A percentile compares a stretch with the other conserved stretches of the same genome.
Evolutionary conservation across 2,329 filamentous ascomycete genomes (phyloP).

Genomic region (Pseudocercospora fuligena): DNA sequence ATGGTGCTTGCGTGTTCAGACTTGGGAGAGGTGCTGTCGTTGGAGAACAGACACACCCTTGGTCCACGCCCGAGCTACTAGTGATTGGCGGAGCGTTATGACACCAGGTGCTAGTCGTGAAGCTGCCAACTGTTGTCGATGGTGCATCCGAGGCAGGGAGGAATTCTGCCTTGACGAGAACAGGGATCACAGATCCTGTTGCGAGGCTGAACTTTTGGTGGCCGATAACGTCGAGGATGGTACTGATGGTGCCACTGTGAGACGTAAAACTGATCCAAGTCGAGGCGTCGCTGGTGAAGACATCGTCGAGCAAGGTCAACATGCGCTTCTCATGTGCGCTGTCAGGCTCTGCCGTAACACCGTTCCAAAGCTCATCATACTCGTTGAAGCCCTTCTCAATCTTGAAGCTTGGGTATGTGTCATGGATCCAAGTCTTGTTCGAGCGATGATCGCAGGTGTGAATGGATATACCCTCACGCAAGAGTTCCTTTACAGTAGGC

Average conservation of each 20-base stretch:
- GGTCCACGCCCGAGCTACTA: conserved; percentile 32
- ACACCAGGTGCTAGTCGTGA: conserved; percentile 42
- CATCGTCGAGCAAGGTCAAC: conserved; percentile 59
- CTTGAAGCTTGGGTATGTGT: conserved; percentile 57
- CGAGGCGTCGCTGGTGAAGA: conserved; percentile 58
- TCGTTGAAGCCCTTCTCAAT: conserved; percentile 68
- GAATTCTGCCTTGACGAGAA: conserved; percentile 65
- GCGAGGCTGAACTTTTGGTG: conserved; percentile 65
- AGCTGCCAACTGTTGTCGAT: conserved; percentile 39
- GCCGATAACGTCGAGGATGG: conserved; percentile 60
- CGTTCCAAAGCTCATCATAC: conserved; percentile 59
- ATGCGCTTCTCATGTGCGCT: conserved; percentile 58
- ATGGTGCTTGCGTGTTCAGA: conserved; percentile 27
- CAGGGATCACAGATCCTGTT: conserved; percentile 72
- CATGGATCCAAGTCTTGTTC: conserved; percentile 59
- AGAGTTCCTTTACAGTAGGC: conserved; percentile 67
- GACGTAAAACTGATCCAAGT: conserved; percentile 65
- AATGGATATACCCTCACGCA: conserved; percentile 69
- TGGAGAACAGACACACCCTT: conserved; percentile 39
- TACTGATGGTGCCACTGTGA: conserved; percentile 63
- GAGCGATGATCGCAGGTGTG: conserved; percentile 71
- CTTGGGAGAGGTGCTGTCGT: conserved; percentile 27
- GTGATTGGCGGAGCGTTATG: conserved; percentile 41
- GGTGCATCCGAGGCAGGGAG: conserved; percentile 40
- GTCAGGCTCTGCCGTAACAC: conserved; percentile 56